A percentile compares a stretch with the other conserved stretches of the same genome.
Conservation (phyloP, 805 yeast species). For the Candida endomychidarum region DNA sequence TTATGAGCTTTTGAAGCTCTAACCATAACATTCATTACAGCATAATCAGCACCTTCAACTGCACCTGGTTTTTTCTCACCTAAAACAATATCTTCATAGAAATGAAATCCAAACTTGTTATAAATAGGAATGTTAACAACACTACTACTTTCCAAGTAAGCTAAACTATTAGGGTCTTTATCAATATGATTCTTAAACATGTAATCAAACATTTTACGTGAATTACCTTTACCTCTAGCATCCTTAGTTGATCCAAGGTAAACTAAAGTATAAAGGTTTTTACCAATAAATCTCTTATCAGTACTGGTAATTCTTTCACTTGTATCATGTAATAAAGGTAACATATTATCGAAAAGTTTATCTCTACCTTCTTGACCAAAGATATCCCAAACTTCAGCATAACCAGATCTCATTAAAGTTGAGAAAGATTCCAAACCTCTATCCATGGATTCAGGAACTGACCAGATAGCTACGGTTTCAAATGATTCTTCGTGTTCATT, state of each 20-base stretch:
- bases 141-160: constrained; percentile 53
- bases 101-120: constrained; percentile 49
- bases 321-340: constrained; percentile 51
- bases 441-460: constrained; percentile 43
- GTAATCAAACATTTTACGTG: constrained; percentile 47
- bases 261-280: constrained; percentile 42
- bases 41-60: constrained; percentile 39
- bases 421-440: constrained; percentile 46
- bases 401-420: constrained; percentile 53
- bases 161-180: constrained; percentile 31
- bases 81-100: constrained; percentile 49
- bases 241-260: constrained; percentile 43
- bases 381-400: constrained; percentile 49
- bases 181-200: constrained; percentile 50
- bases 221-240: constrained; percentile 60
- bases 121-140: constrained; percentile 51
- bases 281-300: constrained; percentile 40
- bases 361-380: constrained; percentile 48
- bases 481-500: constrained; percentile 44
- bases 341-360: constrained; percentile 50
- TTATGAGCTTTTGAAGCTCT: constrained; percentile 36
- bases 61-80: constrained; percentile 30
- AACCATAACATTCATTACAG: constrained; percentile 46
- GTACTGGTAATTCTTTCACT: constrained; percentile 41
- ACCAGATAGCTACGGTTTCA: constrained; percentile 58